Percentiles rank a stretch among this genome's conserved stretches.
Evolutionary conservation across 1,284 basidiomycete genomes (phyloP).

Genomic region (Tausonia pullulans): DNA sequence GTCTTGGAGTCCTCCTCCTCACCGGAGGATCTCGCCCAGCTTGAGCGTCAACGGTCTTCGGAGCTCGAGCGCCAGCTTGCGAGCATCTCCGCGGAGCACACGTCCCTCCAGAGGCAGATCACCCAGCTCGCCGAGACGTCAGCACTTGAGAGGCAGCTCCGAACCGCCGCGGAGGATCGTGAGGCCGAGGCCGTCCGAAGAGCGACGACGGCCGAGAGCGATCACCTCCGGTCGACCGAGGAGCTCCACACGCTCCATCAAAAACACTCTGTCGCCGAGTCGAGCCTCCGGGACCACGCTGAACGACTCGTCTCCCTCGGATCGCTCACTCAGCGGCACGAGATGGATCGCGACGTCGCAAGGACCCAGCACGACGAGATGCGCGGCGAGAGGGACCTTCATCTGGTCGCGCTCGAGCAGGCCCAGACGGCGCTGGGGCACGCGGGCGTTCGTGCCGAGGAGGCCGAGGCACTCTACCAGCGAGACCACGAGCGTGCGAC

Average conservation of each 20-base stretch:
- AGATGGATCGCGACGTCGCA: constrained; percentile 61
- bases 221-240: constrained; percentile 56
- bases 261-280: constrained; percentile 51
- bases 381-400: constrained; percentile 58
- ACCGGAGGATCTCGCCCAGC: constrained; percentile 50
- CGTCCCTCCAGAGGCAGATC: constrained; percentile 46
- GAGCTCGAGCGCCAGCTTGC: constrained; percentile 73
- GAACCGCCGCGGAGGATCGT: constrained; percentile 66
- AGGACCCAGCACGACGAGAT: constrained; percentile 63
- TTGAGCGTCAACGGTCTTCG: constrained; percentile 68
- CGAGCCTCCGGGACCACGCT: constrained; percentile 61
- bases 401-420: constrained; percentile 75
- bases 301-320: constrained; percentile 64
- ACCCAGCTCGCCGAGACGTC: constrained; percentile 61
- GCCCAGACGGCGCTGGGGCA: constrained; percentile 65
- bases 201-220: constrained; percentile 70
- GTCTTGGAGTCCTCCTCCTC: constrained; percentile 62
- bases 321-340: constrained; percentile 62
- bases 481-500: constrained; percentile 54
- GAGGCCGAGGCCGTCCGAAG: constrained; percentile 69
- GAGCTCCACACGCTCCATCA: constrained; percentile 65
- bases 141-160: constrained; percentile 61
- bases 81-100: constrained; percentile 53
- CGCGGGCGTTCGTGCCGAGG: constrained; percentile 62
- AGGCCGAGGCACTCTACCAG: constrained; percentile 65